Conservation (phyloP, 73 alveolate genomes). For the Paramecium caudatum region DNA sequence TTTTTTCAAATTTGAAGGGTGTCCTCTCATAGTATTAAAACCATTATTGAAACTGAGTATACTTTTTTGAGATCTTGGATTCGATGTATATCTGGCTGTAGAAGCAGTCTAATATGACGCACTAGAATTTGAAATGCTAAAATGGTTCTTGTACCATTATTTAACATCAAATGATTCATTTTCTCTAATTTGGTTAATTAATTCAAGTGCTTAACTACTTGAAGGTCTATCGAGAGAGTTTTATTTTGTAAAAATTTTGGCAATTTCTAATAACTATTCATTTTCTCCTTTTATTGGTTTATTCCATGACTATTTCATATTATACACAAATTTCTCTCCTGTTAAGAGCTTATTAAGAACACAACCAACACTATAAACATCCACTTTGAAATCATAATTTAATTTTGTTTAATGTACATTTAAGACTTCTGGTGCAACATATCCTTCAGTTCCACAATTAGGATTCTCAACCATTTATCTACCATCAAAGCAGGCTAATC, state of each 20-base stretch:
- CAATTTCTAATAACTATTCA: not conserved
- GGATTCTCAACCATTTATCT: conserved; percentile 51
- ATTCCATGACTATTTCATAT: too few species aligned
- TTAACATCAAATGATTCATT: not conserved
- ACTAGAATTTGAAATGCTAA: conserved; percentile 19
- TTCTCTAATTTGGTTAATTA: not conserved
- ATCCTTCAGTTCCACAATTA: conserved; percentile 61
- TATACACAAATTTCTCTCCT: not conserved
- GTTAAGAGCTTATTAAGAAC: conserved; percentile 7
- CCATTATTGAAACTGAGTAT: conserved; percentile 37
- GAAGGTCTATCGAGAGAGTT: conserved; percentile 26
- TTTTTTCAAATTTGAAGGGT: not conserved
- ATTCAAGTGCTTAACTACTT: conserved; percentile 14
- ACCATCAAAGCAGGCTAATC: conserved; percentile 76
- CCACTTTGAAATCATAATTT: conserved; percentile 51
- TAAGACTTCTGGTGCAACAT: conserved; percentile 59
- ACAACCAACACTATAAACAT: conserved; percentile 44
- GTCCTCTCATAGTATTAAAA: not conserved
- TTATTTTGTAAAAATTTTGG: not conserved
- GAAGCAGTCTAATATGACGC: conserved; percentile 36
- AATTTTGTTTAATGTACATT: conserved; percentile 12
- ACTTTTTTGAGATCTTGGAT: conserved; percentile 1
- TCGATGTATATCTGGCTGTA: not conserved
- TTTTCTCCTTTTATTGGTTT: conserved; percentile 3
- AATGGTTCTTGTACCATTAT: not conserved